A percentile compares a stretch with the other conserved stretches of the same genome.
phyloP scores from a whole-genome alignment of 352 stramenopile species.

The Paralagenidium karlingii region DNA sequence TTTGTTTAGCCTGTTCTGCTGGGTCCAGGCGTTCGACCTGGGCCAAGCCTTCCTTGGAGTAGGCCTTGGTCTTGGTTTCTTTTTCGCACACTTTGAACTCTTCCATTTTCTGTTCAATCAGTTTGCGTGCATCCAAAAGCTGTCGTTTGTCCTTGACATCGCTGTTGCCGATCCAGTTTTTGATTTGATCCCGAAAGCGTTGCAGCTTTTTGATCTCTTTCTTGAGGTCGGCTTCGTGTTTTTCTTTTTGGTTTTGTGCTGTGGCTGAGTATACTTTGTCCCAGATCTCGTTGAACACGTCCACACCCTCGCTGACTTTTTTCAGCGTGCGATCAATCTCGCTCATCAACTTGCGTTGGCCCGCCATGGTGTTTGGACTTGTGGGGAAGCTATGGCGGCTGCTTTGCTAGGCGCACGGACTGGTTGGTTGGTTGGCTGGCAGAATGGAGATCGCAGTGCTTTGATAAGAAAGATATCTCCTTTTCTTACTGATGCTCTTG shows the following conservation, averaged over 20 bases:
- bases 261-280: conserved; percentile 96
- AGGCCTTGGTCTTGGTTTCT: conserved; percentile 99
- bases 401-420: no score
- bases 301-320: conserved; percentile 97
- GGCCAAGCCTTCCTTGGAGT: conserved; percentile 96
- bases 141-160: conserved; percentile 97
- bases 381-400: no score
- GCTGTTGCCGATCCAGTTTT: conserved; percentile 95
- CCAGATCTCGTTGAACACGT: conserved; percentile 99
- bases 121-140: conserved; percentile 70
- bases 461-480: no score
- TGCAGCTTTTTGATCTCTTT: conserved; percentile 99
- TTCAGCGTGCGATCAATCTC: conserved; percentile 99
- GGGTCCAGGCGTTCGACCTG: conserved; percentile 89
- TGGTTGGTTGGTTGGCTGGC: no score
- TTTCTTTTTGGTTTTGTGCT: conserved; percentile 98
- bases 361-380: conserved; percentile 56
- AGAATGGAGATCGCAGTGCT: no score
- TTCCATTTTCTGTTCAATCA: conserved; percentile 99
- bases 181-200: conserved; percentile 97
- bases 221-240: conserved; percentile 98
- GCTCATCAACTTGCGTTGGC: conserved; percentile 78
- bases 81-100: conserved; percentile 99
- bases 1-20: conserved; percentile 66
- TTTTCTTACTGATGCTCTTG: no score